phyloP scores from a whole-genome alignment of 1,284 basidiomycete genomes.

The Takashimella koratensis region DNA sequence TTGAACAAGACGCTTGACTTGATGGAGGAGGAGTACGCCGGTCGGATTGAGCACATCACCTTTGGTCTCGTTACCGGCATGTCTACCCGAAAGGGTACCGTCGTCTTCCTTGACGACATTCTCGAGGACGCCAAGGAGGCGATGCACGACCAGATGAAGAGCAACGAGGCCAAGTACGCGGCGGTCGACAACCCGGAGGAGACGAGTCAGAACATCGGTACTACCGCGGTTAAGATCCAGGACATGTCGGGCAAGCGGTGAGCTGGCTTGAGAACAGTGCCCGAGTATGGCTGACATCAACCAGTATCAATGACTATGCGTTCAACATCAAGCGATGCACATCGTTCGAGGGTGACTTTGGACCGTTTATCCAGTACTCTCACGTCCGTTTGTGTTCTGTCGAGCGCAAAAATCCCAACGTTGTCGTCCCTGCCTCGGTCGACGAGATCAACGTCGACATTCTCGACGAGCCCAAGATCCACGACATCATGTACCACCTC shows the following conservation, averaged over 20 bases:
- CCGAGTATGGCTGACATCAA: neutral
- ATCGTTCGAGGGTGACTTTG: constrained; percentile 95
- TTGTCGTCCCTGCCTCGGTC: constrained; percentile 63
- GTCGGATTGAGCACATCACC: constrained; percentile 80
- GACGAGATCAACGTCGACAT: constrained; percentile 65
- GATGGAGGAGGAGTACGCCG: constrained; percentile 85
- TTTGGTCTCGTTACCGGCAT: constrained; percentile 92
- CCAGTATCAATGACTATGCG: constrained; percentile 90
- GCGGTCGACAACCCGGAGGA: constrained; percentile 83
- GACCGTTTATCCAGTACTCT: constrained; percentile 89
- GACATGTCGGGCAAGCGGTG: constrained; percentile 93
- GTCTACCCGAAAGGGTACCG: constrained; percentile 95
- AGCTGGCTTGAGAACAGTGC: too few species aligned
- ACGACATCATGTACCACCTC: constrained; percentile 82
- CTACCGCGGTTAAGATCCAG: constrained; percentile 97
- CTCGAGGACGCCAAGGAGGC: constrained; percentile 82
- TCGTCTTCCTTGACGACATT: constrained; percentile 94
- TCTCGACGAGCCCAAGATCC: constrained; percentile 69
- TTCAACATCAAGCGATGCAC: constrained; percentile 96
- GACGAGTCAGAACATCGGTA: constrained; percentile 81
- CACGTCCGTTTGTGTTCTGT: constrained; percentile 93
- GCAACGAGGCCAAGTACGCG: constrained; percentile 89
- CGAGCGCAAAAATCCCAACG: constrained; percentile 86
- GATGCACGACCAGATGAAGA: constrained; percentile 97
- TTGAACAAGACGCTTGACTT: constrained; percentile 93